Evolutionary conservation across 805 yeast species (phyloP).

Genomic region (Candida odintsovae): DNA sequence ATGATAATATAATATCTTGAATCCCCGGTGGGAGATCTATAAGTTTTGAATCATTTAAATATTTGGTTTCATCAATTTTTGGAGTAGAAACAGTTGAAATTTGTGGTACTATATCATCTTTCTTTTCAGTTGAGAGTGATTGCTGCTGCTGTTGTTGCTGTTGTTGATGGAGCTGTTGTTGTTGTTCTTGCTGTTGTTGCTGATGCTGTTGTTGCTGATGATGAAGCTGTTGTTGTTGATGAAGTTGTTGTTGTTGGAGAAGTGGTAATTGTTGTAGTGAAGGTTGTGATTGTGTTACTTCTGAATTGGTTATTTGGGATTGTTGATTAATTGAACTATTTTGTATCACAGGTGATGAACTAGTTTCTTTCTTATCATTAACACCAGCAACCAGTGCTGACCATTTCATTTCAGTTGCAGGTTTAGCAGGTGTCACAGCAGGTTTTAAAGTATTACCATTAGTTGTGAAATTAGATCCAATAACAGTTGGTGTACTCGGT

Average conservation of each 20-base stretch:
- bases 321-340: constrained; percentile 6
- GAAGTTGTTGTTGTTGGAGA: not conserved
- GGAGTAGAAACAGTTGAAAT: constrained; percentile 3
- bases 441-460: constrained; percentile 35
- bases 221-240: too few relatives aligned
- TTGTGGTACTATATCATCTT: not conserved
- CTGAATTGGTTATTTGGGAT: not conserved
- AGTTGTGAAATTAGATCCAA: not conserved
- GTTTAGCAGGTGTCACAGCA: constrained; percentile 45
- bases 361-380: constrained; percentile 1
- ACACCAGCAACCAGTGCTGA: constrained; percentile 28
- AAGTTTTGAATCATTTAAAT: constrained; percentile 16
- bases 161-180: not conserved
- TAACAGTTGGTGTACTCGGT: constrained; percentile 6
- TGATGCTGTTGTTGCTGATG: constrained; percentile 1
- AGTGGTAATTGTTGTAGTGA: not conserved
- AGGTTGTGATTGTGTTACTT: not conserved
- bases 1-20: constrained; percentile 25
- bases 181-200: constrained; percentile 1
- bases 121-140: not conserved
- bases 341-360: constrained; percentile 2
- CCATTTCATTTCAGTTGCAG: constrained; percentile 47
- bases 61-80: constrained; percentile 13
- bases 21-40: constrained; percentile 25
- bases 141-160: not conserved